Evolutionary conservation across 2,329 filamentous ascomycete genomes (phyloP), one percentile per base, ranked within the genome.

Genomic region (Trichoderma citrinoviride): DNA sequence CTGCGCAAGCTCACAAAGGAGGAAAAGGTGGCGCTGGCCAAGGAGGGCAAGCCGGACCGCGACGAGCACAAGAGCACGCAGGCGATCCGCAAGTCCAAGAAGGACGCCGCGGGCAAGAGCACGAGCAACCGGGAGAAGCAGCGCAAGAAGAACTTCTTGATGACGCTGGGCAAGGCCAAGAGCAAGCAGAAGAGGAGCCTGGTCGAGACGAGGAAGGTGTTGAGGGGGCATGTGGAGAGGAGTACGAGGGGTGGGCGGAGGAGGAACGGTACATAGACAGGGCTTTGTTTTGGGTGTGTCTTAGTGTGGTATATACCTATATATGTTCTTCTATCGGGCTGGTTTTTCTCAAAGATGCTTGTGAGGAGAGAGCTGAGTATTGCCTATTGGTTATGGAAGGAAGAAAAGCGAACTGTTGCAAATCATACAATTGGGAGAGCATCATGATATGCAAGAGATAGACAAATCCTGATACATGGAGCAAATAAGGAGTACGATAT

Each of bases 91-190:
- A 92, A 92, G 83, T 87, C 92, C 76, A 92, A 93, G 83, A 96
- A 96, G 85, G 87, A 89, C 72, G 84, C 87, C 2, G 87, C 93
- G 79, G 95, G 95, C 73, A 98, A 98, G 87, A 96, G 91, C 76
- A 93, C 92, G 43, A 98, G 94, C 70, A 99, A 99, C 80, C 91
- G 91, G 81, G 95, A 99, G 82, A 99, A 99, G 86, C 87, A 91
- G 47, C 84, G 94, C 71, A 92, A 92, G 85, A 99, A 99, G 90
- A 99, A 99, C 78, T 96, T 99, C 79, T 76, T 99, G 72, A 99
- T 99, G 95, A 98, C 94, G 44, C 80, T 99, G 66, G 92, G 94
- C 66, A 98, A 99, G 83, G 95, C 95, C 12, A 96, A 95, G 83
- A 86, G 85, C 70, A 99, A 98, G 84, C 90, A 95, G 74, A 97